These are phyloP conservation scores for Daldinia childiae DNA, from an alignment of 495 filamentous ascomycete genomes.

Conservation along the genomic window DNA sequence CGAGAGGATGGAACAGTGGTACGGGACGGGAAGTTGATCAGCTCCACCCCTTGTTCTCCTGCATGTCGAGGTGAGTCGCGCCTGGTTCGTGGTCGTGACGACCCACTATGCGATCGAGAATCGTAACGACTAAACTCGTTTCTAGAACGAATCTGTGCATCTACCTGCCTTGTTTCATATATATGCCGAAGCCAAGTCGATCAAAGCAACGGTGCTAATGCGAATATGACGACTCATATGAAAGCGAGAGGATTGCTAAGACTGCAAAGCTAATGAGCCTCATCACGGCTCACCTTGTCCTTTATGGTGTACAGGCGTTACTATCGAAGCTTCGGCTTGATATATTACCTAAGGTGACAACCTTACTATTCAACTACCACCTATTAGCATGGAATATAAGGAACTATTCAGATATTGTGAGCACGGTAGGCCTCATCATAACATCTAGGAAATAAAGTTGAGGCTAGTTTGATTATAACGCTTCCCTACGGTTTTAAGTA, in stretches of 20 bases:
- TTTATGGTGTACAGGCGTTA: background rate
- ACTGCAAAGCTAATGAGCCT: slow-evolving; percentile 12
- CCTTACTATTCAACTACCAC: background rate
- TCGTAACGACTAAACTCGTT: slow-evolving; percentile 34
- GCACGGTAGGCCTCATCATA: background rate
- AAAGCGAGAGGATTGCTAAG: slow-evolving; percentile 7
- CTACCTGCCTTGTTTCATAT: slow-evolving; percentile 35
- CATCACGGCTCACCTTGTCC: background rate
- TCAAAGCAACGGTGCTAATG: slow-evolving; percentile 39
- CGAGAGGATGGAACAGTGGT: slow-evolving; percentile 23
- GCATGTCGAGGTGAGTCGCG: slow-evolving; percentile 32
- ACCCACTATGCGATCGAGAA: slow-evolving; percentile 37
- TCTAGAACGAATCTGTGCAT: slow-evolving; percentile 41
- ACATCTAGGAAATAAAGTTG: background rate
- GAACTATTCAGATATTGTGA: background rate
- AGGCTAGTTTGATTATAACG: background rate
- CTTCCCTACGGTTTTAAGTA: background rate
- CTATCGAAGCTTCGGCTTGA: slow-evolving; percentile 9
- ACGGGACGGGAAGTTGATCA: slow-evolving; percentile 34
- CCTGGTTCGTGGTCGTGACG: slow-evolving; percentile 38
- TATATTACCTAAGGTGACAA: slow-evolving; percentile 16
- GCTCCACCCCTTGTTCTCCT: slow-evolving; percentile 34
- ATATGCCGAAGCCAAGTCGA: slow-evolving; percentile 42
- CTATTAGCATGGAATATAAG: background rate
- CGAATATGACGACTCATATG: slow-evolving; percentile 20